phyloP scores from a whole-genome alignment of 495 filamentous ascomycete genomes.

The Talaromyces thailandensis region DNA sequence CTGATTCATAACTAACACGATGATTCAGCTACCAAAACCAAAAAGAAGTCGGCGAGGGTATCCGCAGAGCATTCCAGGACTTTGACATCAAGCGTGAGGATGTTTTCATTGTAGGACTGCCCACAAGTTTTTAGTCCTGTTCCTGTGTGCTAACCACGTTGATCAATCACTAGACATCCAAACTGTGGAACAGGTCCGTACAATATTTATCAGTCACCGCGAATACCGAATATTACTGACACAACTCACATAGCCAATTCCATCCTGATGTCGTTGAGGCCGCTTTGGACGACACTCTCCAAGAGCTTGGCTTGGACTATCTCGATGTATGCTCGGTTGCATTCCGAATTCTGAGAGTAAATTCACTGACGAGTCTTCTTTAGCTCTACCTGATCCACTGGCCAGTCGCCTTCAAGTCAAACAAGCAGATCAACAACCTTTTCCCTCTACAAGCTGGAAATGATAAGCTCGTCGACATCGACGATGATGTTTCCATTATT shows the following conservation, averaged over 20 bases:
- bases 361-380: background rate
- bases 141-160: background rate
- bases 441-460: constrained; percentile 34
- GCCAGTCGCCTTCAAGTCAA: constrained; percentile 39
- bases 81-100: constrained; percentile 42
- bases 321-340: constrained; percentile 28
- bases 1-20: background rate
- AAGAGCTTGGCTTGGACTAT: constrained; percentile 40
- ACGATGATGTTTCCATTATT: constrained; percentile 38
- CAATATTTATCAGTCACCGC: background rate
- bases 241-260: constrained; percentile 25
- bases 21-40: constrained; percentile 40
- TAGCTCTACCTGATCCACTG: constrained; percentile 45
- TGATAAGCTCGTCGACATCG: constrained; percentile 31
- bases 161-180: constrained; percentile 30
- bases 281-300: constrained; percentile 35
- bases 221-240: background rate
- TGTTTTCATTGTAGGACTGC: constrained; percentile 34
- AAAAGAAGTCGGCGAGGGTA: constrained; percentile 34
- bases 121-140: background rate
- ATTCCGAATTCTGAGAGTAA: background rate
- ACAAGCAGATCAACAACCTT: constrained; percentile 18
- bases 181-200: constrained; percentile 32
- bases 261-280: constrained; percentile 36
- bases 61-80: constrained; percentile 37